Evolutionary conservation across 345 rosid genomes (phyloP), one percentile per base, ranked within the genome.

Genomic region (Excoecaria cochinchinensis): DNA sequence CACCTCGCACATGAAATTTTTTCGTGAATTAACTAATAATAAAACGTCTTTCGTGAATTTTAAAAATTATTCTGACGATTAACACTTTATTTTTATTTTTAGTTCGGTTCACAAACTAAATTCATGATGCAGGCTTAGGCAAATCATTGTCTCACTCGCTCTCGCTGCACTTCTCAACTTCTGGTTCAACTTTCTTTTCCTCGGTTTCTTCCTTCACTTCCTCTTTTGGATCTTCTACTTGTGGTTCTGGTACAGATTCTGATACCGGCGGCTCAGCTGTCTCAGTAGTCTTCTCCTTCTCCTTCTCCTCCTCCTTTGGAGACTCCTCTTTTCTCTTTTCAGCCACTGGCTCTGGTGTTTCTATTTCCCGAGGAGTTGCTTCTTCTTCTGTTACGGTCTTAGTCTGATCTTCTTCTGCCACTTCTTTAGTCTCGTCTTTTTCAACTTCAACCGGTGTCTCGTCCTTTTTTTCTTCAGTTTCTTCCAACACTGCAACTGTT

Each of bases 351-450:
- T 83, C 84, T 0, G 76, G 39, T 50, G 67, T 44, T 44, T 44
- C 77, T 7, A 74, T 71, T 68, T 74, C 69, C 71, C 81, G 80
- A 19, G 6, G 77, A 6, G 47, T 66, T 36, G 44, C 71, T 38
- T 81, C 83, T 76, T 87, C 90, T 58, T 69, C 80, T n/a, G 73
- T 69, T 50, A 70, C 81, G 42, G 48, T 79, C 64, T 81, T 78
- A 63, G 75, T 72, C 71, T 81, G 84, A 80, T 76, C 79, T 5
- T 76, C 86, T 83, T 78, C 79, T 11, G 64, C 64, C n/a, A 70
- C 78, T 50, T 75, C 81, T 74, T 75, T 77, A 4, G 80, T 74
- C 73, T 81, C 86, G 31, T 55, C 76, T 19, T 36, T 81, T 0
- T 78, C 50, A 6, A 80, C 66, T 59, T 31, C 31, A 31, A 31